phyloP scores from a whole-genome alignment of 495 filamentous ascomycete species.

The Ascodesmis nigricans region DNA sequence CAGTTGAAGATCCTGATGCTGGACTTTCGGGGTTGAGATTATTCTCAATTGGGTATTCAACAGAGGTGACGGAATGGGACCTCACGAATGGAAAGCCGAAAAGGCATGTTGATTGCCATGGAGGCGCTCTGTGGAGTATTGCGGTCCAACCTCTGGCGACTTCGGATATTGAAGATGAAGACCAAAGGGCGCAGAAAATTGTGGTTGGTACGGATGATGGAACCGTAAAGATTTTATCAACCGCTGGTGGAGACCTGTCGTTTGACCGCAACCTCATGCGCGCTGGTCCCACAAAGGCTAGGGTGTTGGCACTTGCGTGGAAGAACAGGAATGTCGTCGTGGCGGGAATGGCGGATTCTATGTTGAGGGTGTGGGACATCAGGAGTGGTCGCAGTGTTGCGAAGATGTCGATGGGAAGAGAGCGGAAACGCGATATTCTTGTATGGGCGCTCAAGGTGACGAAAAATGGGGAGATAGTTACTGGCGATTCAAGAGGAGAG shows the following conservation, averaged over 20 bases:
- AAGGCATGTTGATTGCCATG: slow-evolving; percentile 70
- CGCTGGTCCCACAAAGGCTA: slow-evolving; percentile 54
- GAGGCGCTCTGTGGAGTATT: slow-evolving; percentile 92
- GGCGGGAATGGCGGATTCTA: slow-evolving; percentile 81
- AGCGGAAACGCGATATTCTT: slow-evolving; percentile 63
- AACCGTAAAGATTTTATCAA: slow-evolving; percentile 63
- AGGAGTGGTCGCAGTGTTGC: slow-evolving; percentile 49
- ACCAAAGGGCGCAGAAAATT: slow-evolving; percentile 40
- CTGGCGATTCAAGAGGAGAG: slow-evolving; percentile 83
- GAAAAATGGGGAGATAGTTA: slow-evolving; percentile 71
- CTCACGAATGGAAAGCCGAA: slow-evolving; percentile 49
- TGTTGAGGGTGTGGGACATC: slow-evolving; percentile 73
- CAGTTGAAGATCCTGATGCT: slow-evolving; percentile 54
- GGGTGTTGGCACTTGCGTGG: slow-evolving; percentile 75
- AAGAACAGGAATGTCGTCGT: slow-evolving; percentile 62
- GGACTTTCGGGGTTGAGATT: slow-evolving; percentile 60
- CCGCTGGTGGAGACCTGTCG: slow-evolving; percentile 24
- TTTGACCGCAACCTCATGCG: slow-evolving; percentile 31
- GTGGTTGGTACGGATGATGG: slow-evolving; percentile 86
- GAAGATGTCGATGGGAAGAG: slow-evolving; percentile 66
- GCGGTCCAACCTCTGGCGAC: slow-evolving; percentile 49
- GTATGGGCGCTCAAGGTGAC: slow-evolving; percentile 86
- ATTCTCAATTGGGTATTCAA: slow-evolving; percentile 91
- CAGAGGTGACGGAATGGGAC: slow-evolving; percentile 86
- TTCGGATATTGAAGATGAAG: slow-evolving; percentile 8